Percentiles rank a stretch among this genome's conserved stretches.
phyloP scores from a whole-genome alignment of 2,329 filamentous ascomycete species.

The Neonectria punicea region DNA sequence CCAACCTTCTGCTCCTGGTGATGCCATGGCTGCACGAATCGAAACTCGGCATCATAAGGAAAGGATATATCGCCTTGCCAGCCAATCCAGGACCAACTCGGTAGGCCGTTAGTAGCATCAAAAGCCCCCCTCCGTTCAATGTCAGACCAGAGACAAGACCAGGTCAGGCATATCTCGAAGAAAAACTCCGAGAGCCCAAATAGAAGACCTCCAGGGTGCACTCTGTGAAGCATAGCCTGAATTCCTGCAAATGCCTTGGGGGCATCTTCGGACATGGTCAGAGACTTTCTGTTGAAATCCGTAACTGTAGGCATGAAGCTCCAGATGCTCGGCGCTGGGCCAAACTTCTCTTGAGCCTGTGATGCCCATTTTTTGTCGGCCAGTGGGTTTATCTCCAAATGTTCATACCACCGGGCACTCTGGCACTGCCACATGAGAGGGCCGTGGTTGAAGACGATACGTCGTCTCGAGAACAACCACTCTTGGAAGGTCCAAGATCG shows the following conservation, averaged over 20 bases:
- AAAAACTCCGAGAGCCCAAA: constrained; percentile 23
- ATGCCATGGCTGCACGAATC: constrained; percentile 18
- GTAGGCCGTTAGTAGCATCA: constrained; percentile 5
- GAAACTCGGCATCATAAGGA: constrained; percentile 23
- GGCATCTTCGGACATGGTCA: constrained; percentile 24
- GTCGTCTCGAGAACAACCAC: too few relatives aligned
- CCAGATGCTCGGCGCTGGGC: constrained; percentile 25
- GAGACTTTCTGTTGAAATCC: constrained; percentile 19
- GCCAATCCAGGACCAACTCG: constrained; percentile 29
- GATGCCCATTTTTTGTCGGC: constrained; percentile 9
- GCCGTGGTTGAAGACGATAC: too few relatives aligned
- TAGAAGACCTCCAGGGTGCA: constrained; percentile 23
- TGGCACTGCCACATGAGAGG: constrained; percentile 25
- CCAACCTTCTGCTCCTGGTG: constrained; percentile 23
- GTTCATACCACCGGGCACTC: constrained; percentile 21
- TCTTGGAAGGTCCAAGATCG: constrained; percentile 29
- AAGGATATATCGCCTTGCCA: constrained; percentile 25
- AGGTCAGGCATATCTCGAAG: constrained; percentile 16
- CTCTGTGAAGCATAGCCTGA: constrained; percentile 25
- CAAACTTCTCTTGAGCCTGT: background rate
- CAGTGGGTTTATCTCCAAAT: background rate
- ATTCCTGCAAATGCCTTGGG: constrained; percentile 25
- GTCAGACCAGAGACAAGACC: constrained; percentile 24
- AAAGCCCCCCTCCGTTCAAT: background rate
- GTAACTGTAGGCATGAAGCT: constrained; percentile 19